Base-by-base conservation (phyloP, 2,329 filamentous ascomycete genomes). In the Nemania sp. region DNA sequence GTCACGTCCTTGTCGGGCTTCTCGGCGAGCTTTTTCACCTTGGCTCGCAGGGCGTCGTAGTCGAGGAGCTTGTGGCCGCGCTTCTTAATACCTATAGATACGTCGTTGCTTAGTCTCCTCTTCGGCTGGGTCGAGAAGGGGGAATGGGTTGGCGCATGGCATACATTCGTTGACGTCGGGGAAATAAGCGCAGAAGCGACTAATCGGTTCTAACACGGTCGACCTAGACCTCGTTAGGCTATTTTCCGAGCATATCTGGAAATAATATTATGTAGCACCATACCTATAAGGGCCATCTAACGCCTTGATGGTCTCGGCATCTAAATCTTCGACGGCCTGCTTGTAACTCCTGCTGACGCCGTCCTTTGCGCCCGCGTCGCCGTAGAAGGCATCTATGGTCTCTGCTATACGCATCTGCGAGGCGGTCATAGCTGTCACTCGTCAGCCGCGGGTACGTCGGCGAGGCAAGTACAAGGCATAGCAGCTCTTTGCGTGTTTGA, bases 391-490 rank as follows among this genome's bases (percentile, higher is more conserved):
- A 79, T 99, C 95, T 77, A 99, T 99, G 18, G 95, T 99, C 78
- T 99, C 95, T 67, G 95, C 95, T 76, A 99, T 98, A 73, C 94
- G 90, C 94, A 99, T 98, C 79, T 99, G 95, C 55, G 93, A 97
- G 54, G 95, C 94, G 15, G 95, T 99, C 95, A 99, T 99, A 20
- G 63, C 63, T 65, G 12, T n/a, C 7, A 15, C 40, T 18, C 13
- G 55, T 65, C 35, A 65, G 63, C 57, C 68, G 95, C 94, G 92
- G 67, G 32, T 21, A 20, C 54, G 56, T 43, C 46, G 17, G 25
- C 25, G 25, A 29, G 25, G 7, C 4, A 29, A 29, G 25, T 7
- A 29, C 7, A 39, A 52, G 68, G n/a, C n/a, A n/a, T 9, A 6
- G n/a, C n/a, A 40, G 15, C 48, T 21, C 9, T 35, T n/a, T n/a